Evolutionary conservation across 192 early-diverging fungal species (phyloP), one percentile per base, ranked within the genome.

Genomic region (Phycomyces blakesleeanus): DNA sequence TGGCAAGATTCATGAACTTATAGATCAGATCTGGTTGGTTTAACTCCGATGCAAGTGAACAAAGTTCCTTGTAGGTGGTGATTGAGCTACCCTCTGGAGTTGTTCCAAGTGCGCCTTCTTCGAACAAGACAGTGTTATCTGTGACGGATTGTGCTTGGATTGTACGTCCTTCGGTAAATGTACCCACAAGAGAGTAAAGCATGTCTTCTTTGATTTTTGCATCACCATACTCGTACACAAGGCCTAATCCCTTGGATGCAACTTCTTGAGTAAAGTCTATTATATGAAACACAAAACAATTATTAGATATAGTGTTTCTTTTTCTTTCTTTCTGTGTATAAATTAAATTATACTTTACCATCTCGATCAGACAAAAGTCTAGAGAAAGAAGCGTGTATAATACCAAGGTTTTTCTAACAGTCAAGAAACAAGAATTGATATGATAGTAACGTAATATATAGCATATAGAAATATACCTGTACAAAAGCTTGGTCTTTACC

Each of bases 1-100:
- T 89, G 0, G 96, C 96, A 8, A 98, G 78, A 38, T 91, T 88
- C 89, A 96, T 93, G 64, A 98, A 93, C 61, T 90, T 89, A 75
- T 96, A 96, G 6, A 95, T 90, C 15, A 98, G 76, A 53, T 96
- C 91, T 3, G 96, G 94, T 47, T 95, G 92, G 57, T 93, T 94
- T 83, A 98, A 85, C 42, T 96, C 96, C 15, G 88, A 86, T 0
- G 96, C 94, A n/a, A 98, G 78, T 2, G 89, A 91, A 51, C 93
- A 78, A 29, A 98, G 82, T 20, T 86, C 88, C 72, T 90, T 83
- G 68, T 89, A 92, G 3, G 88, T 90, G 8, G 88, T 81, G 57
- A 87, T 76, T 0, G 74, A 72, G 18, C 76, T 81, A 2, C 90
- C 93, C 53, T 89, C 92, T 5, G 93, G 93, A 5, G 93, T 73